Evolutionary conservation across 495 filamentous ascomycete species (phyloP).

Genomic region (Lasiosphaeriaceae sp.): DNA sequence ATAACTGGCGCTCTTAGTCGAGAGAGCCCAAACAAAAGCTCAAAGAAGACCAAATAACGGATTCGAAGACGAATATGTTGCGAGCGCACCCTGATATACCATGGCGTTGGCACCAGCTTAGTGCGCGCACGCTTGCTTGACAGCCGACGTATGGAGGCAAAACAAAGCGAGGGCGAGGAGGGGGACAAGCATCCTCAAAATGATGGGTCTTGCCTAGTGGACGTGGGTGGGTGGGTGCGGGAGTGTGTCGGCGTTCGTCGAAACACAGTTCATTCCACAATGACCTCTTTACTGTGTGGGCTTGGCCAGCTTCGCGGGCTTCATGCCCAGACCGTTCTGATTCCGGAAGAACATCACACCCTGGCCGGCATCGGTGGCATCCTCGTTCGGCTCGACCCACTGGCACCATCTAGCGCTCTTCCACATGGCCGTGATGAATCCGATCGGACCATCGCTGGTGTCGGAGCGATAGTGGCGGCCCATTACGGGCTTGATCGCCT

Average conservation of each 20-base stretch:
- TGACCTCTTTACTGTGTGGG: background rate
- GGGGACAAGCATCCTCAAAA: too few species aligned
- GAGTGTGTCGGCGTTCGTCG: background rate
- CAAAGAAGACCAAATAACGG: too few species aligned
- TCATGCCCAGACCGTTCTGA: conserved; percentile 67
- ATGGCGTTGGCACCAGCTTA: too few species aligned
- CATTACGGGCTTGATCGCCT: conserved; percentile 80
- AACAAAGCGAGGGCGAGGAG: too few species aligned
- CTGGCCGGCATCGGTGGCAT: conserved; percentile 59
- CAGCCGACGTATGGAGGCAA: too few species aligned
- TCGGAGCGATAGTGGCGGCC: conserved; percentile 75
- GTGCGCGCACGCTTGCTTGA: too few species aligned
- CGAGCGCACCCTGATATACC: too few species aligned
- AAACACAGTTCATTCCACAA: background rate
- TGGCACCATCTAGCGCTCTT: conserved; percentile 66
- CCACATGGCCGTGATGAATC: conserved; percentile 62
- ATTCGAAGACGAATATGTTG: too few species aligned
- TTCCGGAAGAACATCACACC: conserved; percentile 70
- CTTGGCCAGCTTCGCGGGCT: conserved; percentile 44
- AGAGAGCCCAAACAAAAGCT: too few species aligned
- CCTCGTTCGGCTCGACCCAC: conserved; percentile 68
- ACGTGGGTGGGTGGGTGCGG: too few species aligned
- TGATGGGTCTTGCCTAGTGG: too few species aligned
- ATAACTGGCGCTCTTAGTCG: too few species aligned
- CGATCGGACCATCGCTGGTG: conserved; percentile 57